Percentiles rank a stretch among this genome's conserved stretches.
phyloP scores from a whole-genome alignment of 2,329 filamentous ascomycete species.

The Paecilomyces sp. region DNA sequence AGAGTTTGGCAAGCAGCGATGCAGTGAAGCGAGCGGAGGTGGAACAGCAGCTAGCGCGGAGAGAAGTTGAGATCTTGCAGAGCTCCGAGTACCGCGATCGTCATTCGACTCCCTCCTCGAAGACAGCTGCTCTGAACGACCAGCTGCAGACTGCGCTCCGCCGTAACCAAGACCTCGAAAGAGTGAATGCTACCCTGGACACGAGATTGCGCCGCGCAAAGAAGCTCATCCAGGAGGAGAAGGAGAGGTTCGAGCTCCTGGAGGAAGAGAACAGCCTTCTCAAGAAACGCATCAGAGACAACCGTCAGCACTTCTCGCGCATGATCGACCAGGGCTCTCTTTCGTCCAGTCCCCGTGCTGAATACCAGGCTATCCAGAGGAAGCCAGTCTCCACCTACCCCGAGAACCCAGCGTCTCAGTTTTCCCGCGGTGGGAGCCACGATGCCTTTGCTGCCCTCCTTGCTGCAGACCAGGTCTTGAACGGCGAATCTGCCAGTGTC shows the following conservation, averaged over 20 bases:
- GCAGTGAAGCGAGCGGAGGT: constrained; percentile 80
- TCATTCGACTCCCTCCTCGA: constrained; percentile 45
- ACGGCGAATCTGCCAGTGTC: constrained; percentile 67
- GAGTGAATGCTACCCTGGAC: constrained; percentile 58
- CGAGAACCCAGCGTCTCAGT: constrained; percentile 31
- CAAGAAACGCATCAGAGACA: constrained; percentile 78
- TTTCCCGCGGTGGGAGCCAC: constrained; percentile 47
- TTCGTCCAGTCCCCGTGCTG: constrained; percentile 52
- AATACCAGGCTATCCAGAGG: constrained; percentile 38
- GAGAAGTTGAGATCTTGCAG: constrained; percentile 79
- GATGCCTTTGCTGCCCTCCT: constrained; percentile 71
- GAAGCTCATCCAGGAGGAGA: constrained; percentile 69
- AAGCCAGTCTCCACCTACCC: constrained; percentile 34
- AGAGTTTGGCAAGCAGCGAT: constrained; percentile 76
- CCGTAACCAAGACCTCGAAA: constrained; percentile 58
- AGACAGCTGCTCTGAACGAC: constrained; percentile 31
- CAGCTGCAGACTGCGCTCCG: constrained; percentile 55
- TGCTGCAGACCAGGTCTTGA: constrained; percentile 66
- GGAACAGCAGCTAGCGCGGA: constrained; percentile 83
- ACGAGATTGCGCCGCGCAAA: constrained; percentile 66
- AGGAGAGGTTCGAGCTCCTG: constrained; percentile 64
- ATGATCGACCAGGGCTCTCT: constrained; percentile 68
- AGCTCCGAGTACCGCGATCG: constrained; percentile 63
- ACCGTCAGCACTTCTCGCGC: constrained; percentile 75
- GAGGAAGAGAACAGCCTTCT: constrained; percentile 70